Evolutionary conservation across 1,284 basidiomycete genomes (phyloP).

Genomic region (Naganishia liquefaciens): DNA sequence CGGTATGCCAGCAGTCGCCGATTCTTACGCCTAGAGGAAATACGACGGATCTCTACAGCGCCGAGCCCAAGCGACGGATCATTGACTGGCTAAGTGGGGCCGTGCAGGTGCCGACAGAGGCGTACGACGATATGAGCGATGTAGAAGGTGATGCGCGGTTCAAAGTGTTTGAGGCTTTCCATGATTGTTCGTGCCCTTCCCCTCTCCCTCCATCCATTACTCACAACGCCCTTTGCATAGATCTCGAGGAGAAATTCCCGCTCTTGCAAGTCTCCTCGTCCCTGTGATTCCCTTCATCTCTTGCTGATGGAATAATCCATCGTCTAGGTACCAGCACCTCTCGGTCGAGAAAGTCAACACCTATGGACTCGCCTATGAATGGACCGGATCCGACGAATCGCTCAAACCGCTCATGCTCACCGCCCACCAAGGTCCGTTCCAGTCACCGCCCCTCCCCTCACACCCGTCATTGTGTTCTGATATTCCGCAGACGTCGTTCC

Average conservation of each 20-base stretch:
- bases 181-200: slow-evolving; percentile 43
- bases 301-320: not conserved
- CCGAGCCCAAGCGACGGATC: slow-evolving; percentile 38
- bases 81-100: slow-evolving; percentile 45
- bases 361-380: slow-evolving; percentile 66
- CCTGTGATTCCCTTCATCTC: too few species aligned
- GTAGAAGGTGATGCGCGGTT: slow-evolving; percentile 52
- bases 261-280: slow-evolving; percentile 44
- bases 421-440: slow-evolving; percentile 62
- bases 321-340: slow-evolving; percentile 57
- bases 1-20: slow-evolving; percentile 31
- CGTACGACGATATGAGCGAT: slow-evolving; percentile 52
- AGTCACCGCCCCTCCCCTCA: not conserved
- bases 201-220: not conserved
- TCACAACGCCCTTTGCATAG: slow-evolving; percentile 30
- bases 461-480: too few species aligned
- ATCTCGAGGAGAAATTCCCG: slow-evolving; percentile 51
- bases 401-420: slow-evolving; percentile 68
- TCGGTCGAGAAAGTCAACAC: slow-evolving; percentile 64
- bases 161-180: slow-evolving; percentile 51
- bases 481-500: slow-evolving; percentile 60
- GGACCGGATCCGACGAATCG: slow-evolving; percentile 61
- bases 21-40: slow-evolving; percentile 25
- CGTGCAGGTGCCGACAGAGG: slow-evolving; percentile 51
- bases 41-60: slow-evolving; percentile 27